Evolutionary conservation across 768 basidiomycete genomes (phyloP).

Genomic region (Agrocybe pediades): DNA sequence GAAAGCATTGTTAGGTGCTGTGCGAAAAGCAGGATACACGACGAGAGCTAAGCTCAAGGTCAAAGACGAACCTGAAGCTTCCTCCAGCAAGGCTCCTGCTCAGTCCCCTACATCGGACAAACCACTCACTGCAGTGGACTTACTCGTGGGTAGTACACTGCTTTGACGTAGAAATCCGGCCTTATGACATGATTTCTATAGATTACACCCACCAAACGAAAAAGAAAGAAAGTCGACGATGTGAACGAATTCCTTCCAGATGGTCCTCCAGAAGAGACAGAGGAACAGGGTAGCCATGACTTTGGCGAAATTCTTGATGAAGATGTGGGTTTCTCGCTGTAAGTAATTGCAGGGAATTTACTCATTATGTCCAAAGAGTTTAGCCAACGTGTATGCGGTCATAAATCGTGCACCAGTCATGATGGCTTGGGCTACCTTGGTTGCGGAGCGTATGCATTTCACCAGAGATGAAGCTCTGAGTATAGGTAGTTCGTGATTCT

Average conservation of each 20-base stretch:
- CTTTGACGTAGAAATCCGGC: neutral
- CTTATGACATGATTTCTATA: slow-evolving; percentile 17
- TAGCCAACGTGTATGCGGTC: slow-evolving; percentile 61
- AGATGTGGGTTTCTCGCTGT: slow-evolving; percentile 32
- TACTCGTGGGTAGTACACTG: slow-evolving; percentile 25
- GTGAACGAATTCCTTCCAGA: slow-evolving; percentile 62
- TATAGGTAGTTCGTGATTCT: slow-evolving; percentile 55
- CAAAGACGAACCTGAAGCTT: slow-evolving; percentile 10
- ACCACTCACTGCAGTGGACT: slow-evolving; percentile 26
- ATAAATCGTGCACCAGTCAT: slow-evolving; percentile 93
- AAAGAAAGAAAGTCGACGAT: slow-evolving; percentile 51
- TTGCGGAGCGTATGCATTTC: slow-evolving; percentile 87
- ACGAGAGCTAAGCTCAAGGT: slow-evolving; percentile 23
- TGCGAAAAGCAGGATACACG: slow-evolving; percentile 67
- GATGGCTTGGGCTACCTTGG: slow-evolving; percentile 90
- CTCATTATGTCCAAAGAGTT: slow-evolving; percentile 39
- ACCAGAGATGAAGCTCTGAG: slow-evolving; percentile 87
- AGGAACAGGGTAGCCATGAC: slow-evolving; percentile 55
- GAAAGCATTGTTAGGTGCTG: slow-evolving; percentile 55
- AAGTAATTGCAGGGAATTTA: neutral
- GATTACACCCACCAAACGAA: slow-evolving; percentile 51
- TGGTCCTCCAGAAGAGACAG: slow-evolving; percentile 50
- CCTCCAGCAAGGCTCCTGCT: slow-evolving; percentile 12
- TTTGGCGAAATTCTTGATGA: slow-evolving; percentile 78
- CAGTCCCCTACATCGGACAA: slow-evolving; percentile 18